Conservation (phyloP, 106 monocot genomes). For the Posidonia australis region DNA sequence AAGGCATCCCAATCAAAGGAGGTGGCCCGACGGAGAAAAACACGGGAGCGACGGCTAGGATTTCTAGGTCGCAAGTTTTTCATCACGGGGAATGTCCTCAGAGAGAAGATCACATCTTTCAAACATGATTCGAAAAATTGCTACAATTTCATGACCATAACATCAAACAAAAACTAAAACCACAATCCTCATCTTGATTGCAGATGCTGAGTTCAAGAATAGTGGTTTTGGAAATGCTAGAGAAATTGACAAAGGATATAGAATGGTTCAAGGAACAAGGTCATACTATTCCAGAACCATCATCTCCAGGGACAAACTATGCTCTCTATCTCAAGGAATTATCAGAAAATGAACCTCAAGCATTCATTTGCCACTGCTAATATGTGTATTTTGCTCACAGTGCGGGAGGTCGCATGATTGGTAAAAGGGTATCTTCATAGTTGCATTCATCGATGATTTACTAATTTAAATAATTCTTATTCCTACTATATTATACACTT, state of each 20-base stretch:
- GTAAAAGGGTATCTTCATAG: slow-evolving; percentile 61
- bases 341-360: slow-evolving; percentile 71
- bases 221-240: slow-evolving; percentile 88
- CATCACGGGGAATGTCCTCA: too few relatives aligned
- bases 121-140: too few relatives aligned
- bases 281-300: slow-evolving; percentile 67
- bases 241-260: slow-evolving; percentile 64
- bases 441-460: not conserved
- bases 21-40: too few relatives aligned
- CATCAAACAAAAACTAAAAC: too few relatives aligned
- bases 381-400: slow-evolving; percentile 88
- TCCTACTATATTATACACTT: too few relatives aligned
- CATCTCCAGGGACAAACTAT: slow-evolving; percentile 67
- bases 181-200: not conserved
- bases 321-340: slow-evolving; percentile 47
- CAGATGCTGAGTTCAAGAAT: slow-evolving; percentile 80
- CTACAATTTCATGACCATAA: too few relatives aligned
- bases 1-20: too few relatives aligned
- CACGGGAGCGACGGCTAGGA: too few relatives aligned
- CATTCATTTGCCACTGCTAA: slow-evolving; percentile 95
- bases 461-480: not conserved
- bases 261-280: slow-evolving; percentile 91
- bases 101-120: too few relatives aligned
- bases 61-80: too few relatives aligned
- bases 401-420: slow-evolving; percentile 92